These are phyloP conservation scores for Acrocalymma vagum DNA, from an alignment of 2,329 filamentous ascomycete genomes.

Conservation along the genomic window DNA sequence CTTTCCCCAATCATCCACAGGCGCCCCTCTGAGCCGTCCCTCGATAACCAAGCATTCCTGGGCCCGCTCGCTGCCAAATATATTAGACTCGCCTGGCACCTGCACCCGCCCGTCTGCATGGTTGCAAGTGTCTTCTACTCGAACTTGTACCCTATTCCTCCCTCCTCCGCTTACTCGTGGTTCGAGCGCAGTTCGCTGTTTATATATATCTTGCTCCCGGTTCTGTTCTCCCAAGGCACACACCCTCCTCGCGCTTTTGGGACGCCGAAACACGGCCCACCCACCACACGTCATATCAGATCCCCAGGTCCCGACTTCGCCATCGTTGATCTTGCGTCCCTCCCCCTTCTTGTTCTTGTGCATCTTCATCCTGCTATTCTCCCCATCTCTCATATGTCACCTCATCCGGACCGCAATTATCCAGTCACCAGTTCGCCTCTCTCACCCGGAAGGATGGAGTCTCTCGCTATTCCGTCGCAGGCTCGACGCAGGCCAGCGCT, in stretches of 20 bases:
- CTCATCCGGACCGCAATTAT: conserved; percentile 40
- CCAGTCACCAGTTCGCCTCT: conserved; percentile 41
- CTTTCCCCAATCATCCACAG: conserved; percentile 39
- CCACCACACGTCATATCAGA: conserved; percentile 38
- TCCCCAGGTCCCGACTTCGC: conserved; percentile 26
- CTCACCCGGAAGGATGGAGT: conserved; percentile 45
- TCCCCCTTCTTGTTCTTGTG: conserved; percentile 23
- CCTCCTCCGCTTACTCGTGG: too few relatives aligned
- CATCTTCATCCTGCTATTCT: conserved; percentile 23
- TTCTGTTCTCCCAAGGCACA: background rate
- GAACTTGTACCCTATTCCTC: conserved; percentile 16
- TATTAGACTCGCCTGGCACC: conserved; percentile 35
- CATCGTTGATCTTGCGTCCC: conserved; percentile 26
- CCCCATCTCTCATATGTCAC: conserved; percentile 33
- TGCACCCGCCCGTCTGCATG: too few relatives aligned
- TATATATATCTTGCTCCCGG: too few relatives aligned
- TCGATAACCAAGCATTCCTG: conserved; percentile 36
- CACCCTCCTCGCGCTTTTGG: conserved; percentile 1
- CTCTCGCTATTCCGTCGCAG: conserved; percentile 45
- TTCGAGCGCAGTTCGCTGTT: too few relatives aligned
- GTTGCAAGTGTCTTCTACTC: too few relatives aligned
- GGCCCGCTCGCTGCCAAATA: conserved; percentile 41
- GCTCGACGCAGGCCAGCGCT: conserved; percentile 40
- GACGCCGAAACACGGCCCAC: conserved; percentile 24
- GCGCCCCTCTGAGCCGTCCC: conserved; percentile 31